Conservation (phyloP, 768 basidiomycete species). For the Tricholoma furcatifolium region DNA sequence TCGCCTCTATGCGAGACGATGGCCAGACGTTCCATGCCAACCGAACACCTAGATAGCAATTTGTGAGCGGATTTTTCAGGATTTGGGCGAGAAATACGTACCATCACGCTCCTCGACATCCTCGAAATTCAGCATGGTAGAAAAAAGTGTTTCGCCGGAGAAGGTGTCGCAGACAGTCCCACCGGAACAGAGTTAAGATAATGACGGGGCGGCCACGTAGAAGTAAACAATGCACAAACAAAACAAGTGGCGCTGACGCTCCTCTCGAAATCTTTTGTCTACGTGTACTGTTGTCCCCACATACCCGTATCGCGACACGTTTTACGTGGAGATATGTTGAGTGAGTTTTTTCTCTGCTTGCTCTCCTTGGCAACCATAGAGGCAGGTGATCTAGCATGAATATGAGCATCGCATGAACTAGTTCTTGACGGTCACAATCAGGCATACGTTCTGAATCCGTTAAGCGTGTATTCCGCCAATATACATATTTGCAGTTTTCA, state of each 20-base stretch:
- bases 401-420: neutral
- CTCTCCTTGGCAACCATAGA: neutral
- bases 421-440: no score
- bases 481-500: no score
- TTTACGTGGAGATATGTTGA: neutral
- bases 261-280: neutral
- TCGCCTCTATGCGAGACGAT: constrained; percentile 96
- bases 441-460: neutral
- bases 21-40: constrained; percentile 99
- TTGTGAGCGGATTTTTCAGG: neutral
- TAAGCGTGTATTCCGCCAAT: no score
- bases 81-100: constrained; percentile 32
- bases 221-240: constrained; percentile 32
- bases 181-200: constrained; percentile 21
- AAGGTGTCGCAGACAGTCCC: constrained; percentile 42
- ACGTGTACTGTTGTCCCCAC: neutral
- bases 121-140: constrained; percentile 80
- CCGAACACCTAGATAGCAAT: constrained; percentile 65
- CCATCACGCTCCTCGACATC: constrained; percentile 98
- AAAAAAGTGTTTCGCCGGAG: constrained; percentile 26
- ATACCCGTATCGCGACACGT: neutral
- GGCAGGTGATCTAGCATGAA: neutral
- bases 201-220: constrained; percentile 32
- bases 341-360: neutral
- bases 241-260: constrained; percentile 21